Conservation (phyloP, 78 protist genomes). For the Speleostelium caveatum region DNA sequence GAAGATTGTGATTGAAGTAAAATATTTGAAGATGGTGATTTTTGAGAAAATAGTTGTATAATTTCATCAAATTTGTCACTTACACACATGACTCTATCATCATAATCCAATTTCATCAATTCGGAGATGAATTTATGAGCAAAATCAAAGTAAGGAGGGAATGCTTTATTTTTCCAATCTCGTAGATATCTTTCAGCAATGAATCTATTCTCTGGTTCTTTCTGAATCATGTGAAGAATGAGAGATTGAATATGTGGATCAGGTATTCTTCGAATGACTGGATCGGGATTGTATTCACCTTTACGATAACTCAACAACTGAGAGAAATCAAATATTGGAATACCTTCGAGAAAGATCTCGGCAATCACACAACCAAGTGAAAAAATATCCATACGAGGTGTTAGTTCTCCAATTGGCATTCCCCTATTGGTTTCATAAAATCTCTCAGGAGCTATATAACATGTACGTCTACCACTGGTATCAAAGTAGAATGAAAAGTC, state of each 20-base stretch:
- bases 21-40: not conserved
- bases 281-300: slow-evolving; percentile 69
- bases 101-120: slow-evolving; percentile 57
- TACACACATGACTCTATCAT: slow-evolving; percentile 52
- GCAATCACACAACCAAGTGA: slow-evolving; percentile 87
- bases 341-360: slow-evolving; percentile 86
- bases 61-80: slow-evolving; percentile 52
- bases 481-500: slow-evolving; percentile 94
- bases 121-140: slow-evolving; percentile 45
- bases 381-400: slow-evolving; percentile 91
- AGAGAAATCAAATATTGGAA: slow-evolving; percentile 82
- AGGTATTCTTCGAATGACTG: slow-evolving; percentile 53
- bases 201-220: slow-evolving; percentile 43
- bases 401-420: slow-evolving; percentile 28
- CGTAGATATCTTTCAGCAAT: slow-evolving; percentile 43
- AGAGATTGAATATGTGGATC: slow-evolving; percentile 80
- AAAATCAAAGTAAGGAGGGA: slow-evolving; percentile 63
- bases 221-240: slow-evolving; percentile 70
- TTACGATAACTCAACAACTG: slow-evolving; percentile 73
- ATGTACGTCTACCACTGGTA: slow-evolving; percentile 87
- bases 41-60: not conserved
- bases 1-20: no score
- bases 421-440: slow-evolving; percentile 57
- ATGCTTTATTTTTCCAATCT: slow-evolving; percentile 25
- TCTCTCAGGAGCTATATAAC: slow-evolving; percentile 96